These are phyloP conservation scores for Lodderomyces orthopsilosis DNA, from an alignment of 1,139 yeast species.

Conservation along the genomic window DNA sequence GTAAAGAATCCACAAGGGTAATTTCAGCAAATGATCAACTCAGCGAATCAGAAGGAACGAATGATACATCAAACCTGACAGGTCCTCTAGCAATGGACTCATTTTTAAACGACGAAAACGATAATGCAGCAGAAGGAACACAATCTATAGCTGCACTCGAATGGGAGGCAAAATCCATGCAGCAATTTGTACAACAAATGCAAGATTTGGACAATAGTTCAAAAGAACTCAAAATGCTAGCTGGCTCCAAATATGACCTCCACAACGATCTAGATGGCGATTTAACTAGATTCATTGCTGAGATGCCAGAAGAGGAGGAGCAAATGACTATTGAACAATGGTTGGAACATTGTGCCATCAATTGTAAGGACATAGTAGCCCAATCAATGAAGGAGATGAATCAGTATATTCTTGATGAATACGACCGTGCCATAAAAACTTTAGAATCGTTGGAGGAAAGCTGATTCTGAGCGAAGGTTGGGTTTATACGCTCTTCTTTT, in stretches of 20 bases:
- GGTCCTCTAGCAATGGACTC: slow-evolving; percentile 15
- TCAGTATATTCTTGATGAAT: slow-evolving; percentile 39
- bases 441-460: slow-evolving; percentile 9
- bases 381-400: slow-evolving; percentile 50
- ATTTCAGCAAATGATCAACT: neutral
- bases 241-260: slow-evolving; percentile 29
- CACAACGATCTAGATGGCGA: slow-evolving; percentile 63
- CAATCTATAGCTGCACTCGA: neutral
- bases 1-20: neutral
- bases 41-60: neutral
- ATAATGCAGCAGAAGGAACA: slow-evolving; percentile 2
- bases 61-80: slow-evolving; percentile 3
- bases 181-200: slow-evolving; percentile 23
- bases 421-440: slow-evolving; percentile 33
- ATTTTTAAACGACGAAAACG: slow-evolving; percentile 4
- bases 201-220: slow-evolving; percentile 40
- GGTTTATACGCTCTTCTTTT: neutral
- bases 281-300: slow-evolving; percentile 58
- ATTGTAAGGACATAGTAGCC: slow-evolving; percentile 32
- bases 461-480: neutral
- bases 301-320: slow-evolving; percentile 69
- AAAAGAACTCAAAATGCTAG: slow-evolving; percentile 26
- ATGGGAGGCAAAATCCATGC: slow-evolving; percentile 11
- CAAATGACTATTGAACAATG: slow-evolving; percentile 70
- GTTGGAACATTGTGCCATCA: slow-evolving; percentile 53